Conservation (phyloP, 2,329 filamentous ascomycete genomes). For the Colletotrichum abscissum region DNA sequence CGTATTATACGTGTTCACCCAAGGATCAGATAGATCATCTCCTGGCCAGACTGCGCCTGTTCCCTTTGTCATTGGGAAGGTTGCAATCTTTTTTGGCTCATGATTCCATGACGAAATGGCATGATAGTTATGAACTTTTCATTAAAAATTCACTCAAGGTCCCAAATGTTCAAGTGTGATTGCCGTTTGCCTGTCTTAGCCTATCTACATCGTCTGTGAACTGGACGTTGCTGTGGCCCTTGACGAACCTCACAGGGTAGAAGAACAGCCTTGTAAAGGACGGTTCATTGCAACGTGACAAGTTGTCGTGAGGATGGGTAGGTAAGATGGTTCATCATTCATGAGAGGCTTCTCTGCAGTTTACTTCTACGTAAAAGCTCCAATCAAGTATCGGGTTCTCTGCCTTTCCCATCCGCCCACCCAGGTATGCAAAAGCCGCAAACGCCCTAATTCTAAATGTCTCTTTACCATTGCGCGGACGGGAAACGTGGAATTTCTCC, state of each 20-base stretch:
- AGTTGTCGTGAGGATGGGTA: neutral
- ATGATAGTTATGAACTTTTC: conserved; percentile 37
- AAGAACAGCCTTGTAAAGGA: neutral
- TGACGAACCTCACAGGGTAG: neutral
- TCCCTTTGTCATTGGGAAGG: conserved; percentile 30
- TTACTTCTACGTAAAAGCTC: neutral
- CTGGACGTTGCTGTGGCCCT: neutral
- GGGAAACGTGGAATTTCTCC: neutral
- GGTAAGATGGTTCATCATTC: conserved; percentile 14
- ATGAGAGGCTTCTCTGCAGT: neutral
- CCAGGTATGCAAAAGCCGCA: neutral
- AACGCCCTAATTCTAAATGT: conserved; percentile 11
- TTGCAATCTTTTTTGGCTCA: conserved; percentile 35
- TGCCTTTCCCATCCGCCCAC: neutral
- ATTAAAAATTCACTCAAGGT: neutral
- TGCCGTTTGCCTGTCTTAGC: neutral
- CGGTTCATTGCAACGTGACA: neutral
- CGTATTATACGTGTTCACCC: conserved; percentile 24
- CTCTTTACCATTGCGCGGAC: neutral
- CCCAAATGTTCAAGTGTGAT: neutral
- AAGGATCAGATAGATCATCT: conserved; percentile 37
- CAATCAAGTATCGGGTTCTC: neutral
- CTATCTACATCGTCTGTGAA: neutral
- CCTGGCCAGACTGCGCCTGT: conserved; percentile 35
- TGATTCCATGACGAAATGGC: conserved; percentile 39